phyloP scores from a whole-genome alignment of 2,329 filamentous ascomycete genomes.

The Ceratocystis papillata region DNA sequence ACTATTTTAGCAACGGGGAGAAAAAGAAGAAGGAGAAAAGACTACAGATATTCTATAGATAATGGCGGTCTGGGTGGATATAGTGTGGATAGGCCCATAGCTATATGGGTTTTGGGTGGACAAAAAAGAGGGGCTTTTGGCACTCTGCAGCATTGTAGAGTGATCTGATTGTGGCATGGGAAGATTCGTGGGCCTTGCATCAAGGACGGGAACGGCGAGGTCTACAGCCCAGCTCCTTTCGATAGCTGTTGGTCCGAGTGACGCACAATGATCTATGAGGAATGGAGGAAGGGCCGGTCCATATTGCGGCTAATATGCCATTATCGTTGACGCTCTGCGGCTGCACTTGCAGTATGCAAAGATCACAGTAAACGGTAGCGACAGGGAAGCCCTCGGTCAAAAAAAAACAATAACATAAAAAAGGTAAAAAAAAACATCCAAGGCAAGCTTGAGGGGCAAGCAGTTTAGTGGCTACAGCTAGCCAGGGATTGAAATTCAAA shows the following conservation, averaged over 20 bases:
- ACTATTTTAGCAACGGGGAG: neutral
- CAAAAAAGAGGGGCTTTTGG: constrained; percentile 14
- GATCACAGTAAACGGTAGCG: constrained; percentile 16
- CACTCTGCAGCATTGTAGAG: neutral
- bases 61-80: neutral
- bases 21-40: neutral
- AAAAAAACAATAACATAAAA: neutral
- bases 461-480: too few species aligned
- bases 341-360: constrained; percentile 17
- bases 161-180: constrained; percentile 1
- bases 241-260: neutral
- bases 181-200: constrained; percentile 14
- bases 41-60: neutral
- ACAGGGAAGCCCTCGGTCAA: neutral
- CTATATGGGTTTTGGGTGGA: constrained; percentile 11
- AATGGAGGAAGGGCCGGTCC: constrained; percentile 2
- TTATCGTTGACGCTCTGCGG: constrained; percentile 10
- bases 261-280: neutral
- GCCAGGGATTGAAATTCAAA: too few species aligned
- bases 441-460: too few species aligned
- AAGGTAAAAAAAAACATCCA: too few species aligned
- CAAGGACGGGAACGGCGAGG: constrained; percentile 17
- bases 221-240: neutral
- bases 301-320: constrained; percentile 9
- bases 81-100: constrained; percentile 2